These are phyloP conservation scores for Diddensiella transvaalensis DNA, from an alignment of 805 yeast genomes.

Conservation along the genomic window DNA sequence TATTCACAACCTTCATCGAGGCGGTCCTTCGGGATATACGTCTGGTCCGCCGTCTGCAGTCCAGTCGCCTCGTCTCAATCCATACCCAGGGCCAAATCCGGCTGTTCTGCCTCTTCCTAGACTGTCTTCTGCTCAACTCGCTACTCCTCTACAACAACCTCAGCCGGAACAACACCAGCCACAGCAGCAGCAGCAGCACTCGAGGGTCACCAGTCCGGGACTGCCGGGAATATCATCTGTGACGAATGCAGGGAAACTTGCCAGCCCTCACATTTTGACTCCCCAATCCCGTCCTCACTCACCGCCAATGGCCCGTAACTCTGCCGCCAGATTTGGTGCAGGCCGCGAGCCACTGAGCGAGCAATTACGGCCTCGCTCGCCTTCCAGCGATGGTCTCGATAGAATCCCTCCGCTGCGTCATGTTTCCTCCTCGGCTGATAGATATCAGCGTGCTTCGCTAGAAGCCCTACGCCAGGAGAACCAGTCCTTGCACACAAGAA, in stretches of 20 bases:
- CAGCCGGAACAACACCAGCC: constrained; percentile 3
- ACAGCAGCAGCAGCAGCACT: constrained; percentile 5
- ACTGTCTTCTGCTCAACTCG: background rate
- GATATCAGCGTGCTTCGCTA: constrained; percentile 1
- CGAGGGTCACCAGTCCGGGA: background rate
- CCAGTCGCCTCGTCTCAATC: background rate
- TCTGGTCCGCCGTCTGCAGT: background rate
- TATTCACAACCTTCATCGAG: background rate
- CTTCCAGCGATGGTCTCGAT: constrained; percentile 14
- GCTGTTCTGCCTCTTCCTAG: constrained; percentile 3
- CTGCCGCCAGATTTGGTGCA: constrained; percentile 4
- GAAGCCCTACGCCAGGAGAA: constrained; percentile 2
- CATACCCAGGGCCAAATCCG: background rate
- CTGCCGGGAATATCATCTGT: constrained; percentile 13
- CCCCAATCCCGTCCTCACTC: constrained; percentile 27
- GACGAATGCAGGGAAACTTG: background rate
- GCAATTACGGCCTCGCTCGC: constrained; percentile 21
- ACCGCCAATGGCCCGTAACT: constrained; percentile 10
- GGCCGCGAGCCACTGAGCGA: constrained; percentile 20
- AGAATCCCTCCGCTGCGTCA: constrained; percentile 18
- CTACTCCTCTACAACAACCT: background rate
- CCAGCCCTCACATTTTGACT: constrained; percentile 21
- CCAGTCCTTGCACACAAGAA: constrained; percentile 57
- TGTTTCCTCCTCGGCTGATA: constrained; percentile 1
- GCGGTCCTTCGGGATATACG: background rate